Evolutionary conservation across 2,329 filamentous ascomycete genomes (phyloP), one percentile per base, ranked within the genome.

Genomic region (Penicillium sp.): DNA sequence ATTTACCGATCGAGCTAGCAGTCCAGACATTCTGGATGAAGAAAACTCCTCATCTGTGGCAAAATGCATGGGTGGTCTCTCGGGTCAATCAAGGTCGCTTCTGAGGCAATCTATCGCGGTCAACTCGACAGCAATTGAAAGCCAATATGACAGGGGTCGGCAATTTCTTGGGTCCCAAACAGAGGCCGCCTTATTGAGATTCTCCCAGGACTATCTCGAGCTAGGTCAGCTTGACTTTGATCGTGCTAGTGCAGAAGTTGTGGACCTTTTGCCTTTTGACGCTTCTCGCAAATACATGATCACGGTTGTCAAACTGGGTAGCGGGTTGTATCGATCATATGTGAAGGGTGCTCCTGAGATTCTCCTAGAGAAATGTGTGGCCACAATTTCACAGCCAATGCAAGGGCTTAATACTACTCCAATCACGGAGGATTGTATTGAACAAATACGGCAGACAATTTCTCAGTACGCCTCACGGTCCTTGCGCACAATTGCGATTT

Each of bases 81-180:
- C 50, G 2, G 8, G 21, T 10, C 29, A 38, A 16, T 49, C 39
- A 4, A 31, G 13, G 1, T 39, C 19, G 5, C 57, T 76, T 27
- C 46, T 77, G 9, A 60, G 69, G 25, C 66, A 74, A 43, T 71
- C 72, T 5, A 69, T 77, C 39, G 69, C 67, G 10, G 60, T 76
- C 16, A 78, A 78, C 62, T 90, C 87, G 2, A 90, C 87, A 0
- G 88, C 88, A 1, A 90, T 90, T 58, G 88, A 90, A 70, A 86
- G 86, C 36, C 85, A 89, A 34, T 81, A 85, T 19, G 82, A 87
- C 33, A 85, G 86, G 21, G 75, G 79, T 55, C 78, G 79, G 62
- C 83, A 81, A 0, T 90, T 87, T 58, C 85, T 90, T 63, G 88
- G 88, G 43, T 89, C 86, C 65, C 90, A 90, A 78, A 90, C 88